Conservation (phyloP, 179 eudicot species). For the Patellifolia procumbens region DNA sequence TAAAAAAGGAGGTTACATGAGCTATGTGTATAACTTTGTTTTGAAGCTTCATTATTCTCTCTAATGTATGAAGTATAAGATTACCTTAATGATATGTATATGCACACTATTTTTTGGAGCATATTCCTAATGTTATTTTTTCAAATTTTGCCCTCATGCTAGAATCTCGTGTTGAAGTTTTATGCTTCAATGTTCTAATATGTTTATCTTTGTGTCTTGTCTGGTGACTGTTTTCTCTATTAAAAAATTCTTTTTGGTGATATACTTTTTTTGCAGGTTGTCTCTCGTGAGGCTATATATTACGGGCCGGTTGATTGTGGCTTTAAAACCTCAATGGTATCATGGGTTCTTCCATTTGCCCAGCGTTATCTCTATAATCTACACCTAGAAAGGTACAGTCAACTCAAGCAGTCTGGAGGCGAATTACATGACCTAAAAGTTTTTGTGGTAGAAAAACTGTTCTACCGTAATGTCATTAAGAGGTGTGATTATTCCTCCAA, state of each 20-base stretch:
- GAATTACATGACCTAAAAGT: slow-evolving; percentile 42
- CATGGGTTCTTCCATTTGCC: slow-evolving; percentile 90
- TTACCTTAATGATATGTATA: not conserved
- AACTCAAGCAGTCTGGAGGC: slow-evolving; percentile 61
- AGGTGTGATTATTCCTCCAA: slow-evolving; percentile 51
- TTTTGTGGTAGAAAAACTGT: slow-evolving; percentile 75
- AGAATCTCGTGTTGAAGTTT: not conserved
- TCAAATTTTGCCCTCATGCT: not conserved
- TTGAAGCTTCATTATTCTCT: not conserved
- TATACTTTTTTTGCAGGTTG: slow-evolving; percentile 54
- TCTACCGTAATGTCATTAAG: slow-evolving; percentile 66
- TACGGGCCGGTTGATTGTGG: slow-evolving; percentile 62
- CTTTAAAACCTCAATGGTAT: slow-evolving; percentile 59
- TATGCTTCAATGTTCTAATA: not conserved
- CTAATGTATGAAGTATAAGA: no score
- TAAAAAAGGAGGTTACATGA: not conserved
- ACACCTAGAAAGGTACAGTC: slow-evolving; percentile 59
- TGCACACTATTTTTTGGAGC: not conserved
- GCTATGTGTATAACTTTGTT: not conserved
- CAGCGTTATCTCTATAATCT: no score
- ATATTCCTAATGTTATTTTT: not conserved
- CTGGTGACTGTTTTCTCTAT: not conserved
- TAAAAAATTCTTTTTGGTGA: not conserved
- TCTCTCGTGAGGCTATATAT: slow-evolving; percentile 82
- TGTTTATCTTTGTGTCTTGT: not conserved